These are phyloP conservation scores for Eleusine coracana DNA, from an alignment of 176 grass and related monocot species.

Conservation along the genomic window DNA sequence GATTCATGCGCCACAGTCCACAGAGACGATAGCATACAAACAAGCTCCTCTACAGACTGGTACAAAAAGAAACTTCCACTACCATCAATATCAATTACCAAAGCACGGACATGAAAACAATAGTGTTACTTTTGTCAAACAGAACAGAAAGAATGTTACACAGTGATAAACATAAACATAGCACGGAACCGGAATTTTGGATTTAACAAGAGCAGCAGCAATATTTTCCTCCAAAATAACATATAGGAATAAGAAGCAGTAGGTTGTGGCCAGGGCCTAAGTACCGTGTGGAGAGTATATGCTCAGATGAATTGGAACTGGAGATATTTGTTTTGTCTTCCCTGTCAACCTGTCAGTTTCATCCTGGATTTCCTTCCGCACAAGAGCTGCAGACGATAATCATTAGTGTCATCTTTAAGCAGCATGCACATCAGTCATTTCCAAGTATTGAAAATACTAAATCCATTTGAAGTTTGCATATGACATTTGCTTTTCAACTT, in stretches of 20 bases:
- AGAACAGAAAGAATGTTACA: background rate
- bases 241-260: background rate
- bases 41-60: background rate
- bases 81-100: background rate
- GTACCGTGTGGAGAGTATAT: constrained; percentile 90
- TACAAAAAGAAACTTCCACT: background rate
- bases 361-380: constrained; percentile 92
- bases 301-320: constrained; percentile 98
- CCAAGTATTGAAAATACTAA: background rate
- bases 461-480: background rate
- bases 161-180: background rate
- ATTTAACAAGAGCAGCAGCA: background rate
- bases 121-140: constrained; percentile 23
- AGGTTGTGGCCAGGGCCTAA: constrained; percentile 8
- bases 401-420: background rate
- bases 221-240: background rate
- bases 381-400: constrained; percentile 62
- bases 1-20: constrained; percentile 11
- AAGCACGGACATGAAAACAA: background rate
- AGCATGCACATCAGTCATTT: constrained; percentile 18
- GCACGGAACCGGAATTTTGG: background rate
- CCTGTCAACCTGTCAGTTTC: constrained; percentile 87
- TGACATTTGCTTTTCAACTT: background rate
- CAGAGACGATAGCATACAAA: constrained; percentile 13
- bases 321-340: constrained; percentile 87